Evolutionary conservation across 2,329 filamentous ascomycete genomes (phyloP), one percentile per base, ranked within the genome.

Genomic region (Botryotinia calthae): DNA sequence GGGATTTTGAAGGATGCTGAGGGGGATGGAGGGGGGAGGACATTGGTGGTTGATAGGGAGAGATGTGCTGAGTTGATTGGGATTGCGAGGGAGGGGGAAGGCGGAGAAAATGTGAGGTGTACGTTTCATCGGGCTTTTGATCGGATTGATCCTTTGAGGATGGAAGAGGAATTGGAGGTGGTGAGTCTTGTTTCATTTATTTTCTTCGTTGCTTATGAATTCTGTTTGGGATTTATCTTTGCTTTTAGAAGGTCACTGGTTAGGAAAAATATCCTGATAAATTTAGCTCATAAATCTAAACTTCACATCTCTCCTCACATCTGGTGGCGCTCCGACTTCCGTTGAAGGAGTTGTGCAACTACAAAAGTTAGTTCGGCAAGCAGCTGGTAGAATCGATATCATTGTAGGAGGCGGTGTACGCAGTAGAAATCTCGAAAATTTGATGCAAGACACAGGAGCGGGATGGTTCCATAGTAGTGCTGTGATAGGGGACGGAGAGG

Each of bases 81-180:
- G 20, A 74, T 82, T 12, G 54, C 54, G 16, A 46, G 67, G 42
- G 40, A 25, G 20, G 65, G 65, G 16, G 10, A 68, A 1, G 56
- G 9, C 4, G 85, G 86, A 1, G 58, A 56, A 4, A 77, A 75
- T 3, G 81, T 82, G 40, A 83, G 84, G 3, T 87, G 86, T 76
- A 88, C 86, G 4, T 88, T 88, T 70, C 86, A 88, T 76, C 82
- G 86, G 12, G 87, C 86, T 0, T 86, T 88, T 74, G 87, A 88
- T 76, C 28, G 76, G 81, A 59, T n/a, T 75, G 75, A 75, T 16
- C 59, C 42, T 22, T 34, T 5, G 70, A 74, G 56, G 37, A 76
- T 25, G 75, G 75, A 42, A 34, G 71, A 6, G 54, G 75, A 66
- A 72, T 76, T 0, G 51, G 61, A 7, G 83, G 83, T 70, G 85